Conservation (phyloP, 257 asterid genomes). For the Echites panduratus region DNA sequence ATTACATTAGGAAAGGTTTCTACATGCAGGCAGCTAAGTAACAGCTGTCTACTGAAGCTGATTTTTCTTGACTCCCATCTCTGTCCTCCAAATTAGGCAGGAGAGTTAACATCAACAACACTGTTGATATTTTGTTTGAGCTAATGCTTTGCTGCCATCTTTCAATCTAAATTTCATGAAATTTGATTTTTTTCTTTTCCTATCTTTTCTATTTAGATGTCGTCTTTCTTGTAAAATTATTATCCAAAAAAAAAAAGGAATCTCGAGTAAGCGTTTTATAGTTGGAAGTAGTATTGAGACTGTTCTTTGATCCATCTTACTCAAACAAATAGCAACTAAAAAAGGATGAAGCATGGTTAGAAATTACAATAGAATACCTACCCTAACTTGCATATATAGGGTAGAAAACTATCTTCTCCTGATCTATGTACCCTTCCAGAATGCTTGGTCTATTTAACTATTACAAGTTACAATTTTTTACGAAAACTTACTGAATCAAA, state of each 20-base stretch:
- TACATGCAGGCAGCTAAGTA: background rate
- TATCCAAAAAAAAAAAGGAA: background rate
- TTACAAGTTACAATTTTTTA: background rate
- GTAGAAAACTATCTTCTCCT: background rate
- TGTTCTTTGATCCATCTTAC: too few relatives aligned
- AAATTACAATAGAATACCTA: background rate
- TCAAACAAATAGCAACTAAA: too few relatives aligned
- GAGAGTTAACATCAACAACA: background rate
- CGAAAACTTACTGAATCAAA: too few relatives aligned
- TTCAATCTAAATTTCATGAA: background rate
- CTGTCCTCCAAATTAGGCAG: background rate
- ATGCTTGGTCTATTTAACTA: too few relatives aligned
- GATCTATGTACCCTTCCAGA: too few relatives aligned
- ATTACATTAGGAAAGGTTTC: background rate
- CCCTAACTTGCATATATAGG: background rate
- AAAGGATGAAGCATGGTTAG: too few relatives aligned
- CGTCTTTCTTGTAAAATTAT: too few relatives aligned
- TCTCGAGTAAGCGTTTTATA: too few relatives aligned
- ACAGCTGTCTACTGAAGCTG: background rate
- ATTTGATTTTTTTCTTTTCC: background rate
- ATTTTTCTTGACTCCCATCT: background rate
- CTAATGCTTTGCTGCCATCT: background rate
- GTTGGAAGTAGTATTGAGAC: too few relatives aligned
- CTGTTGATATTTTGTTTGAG: background rate
- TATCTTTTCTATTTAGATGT: too few relatives aligned